Evolutionary conservation across 23 red algal genomes (phyloP).

Genomic region (Agarophyton chilense): DNA sequence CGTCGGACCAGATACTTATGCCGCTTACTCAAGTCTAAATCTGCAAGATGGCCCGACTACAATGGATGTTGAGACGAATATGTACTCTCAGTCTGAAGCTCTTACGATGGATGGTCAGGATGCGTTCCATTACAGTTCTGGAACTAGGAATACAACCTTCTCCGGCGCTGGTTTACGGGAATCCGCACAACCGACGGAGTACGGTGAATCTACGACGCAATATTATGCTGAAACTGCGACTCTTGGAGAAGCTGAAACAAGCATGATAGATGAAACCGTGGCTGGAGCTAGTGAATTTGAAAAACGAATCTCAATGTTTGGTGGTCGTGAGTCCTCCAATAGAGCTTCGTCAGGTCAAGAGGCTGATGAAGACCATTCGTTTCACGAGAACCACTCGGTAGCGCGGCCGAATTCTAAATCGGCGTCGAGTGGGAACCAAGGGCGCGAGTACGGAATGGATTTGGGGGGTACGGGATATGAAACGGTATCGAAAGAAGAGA

Average conservation of each 20-base stretch:
- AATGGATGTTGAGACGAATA: background rate
- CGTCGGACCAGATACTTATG: slow-evolving; percentile 37
- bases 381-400: slow-evolving; percentile 52
- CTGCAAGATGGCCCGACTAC: slow-evolving; percentile 11
- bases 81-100: slow-evolving; percentile 9
- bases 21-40: slow-evolving; percentile 51
- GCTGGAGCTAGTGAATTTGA: background rate
- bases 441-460: background rate
- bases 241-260: background rate
- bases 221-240: background rate
- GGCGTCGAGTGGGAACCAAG: slow-evolving; percentile 65
- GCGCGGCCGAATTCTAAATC: slow-evolving; percentile 40
- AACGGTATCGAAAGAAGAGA: slow-evolving; percentile 15
- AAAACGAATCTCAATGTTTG: slow-evolving; percentile 15
- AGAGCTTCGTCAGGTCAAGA: background rate
- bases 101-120: background rate
- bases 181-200: slow-evolving; percentile 8
- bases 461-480: slow-evolving; percentile 12
- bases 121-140: slow-evolving; percentile 1
- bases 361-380: slow-evolving; percentile 7
- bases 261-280: background rate
- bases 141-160: background rate
- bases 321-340: background rate
- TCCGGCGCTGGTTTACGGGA: background rate
- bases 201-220: background rate